Conservation (phyloP, 352 stramenopile genomes). For the Phytophthora cryptogea region DNA sequence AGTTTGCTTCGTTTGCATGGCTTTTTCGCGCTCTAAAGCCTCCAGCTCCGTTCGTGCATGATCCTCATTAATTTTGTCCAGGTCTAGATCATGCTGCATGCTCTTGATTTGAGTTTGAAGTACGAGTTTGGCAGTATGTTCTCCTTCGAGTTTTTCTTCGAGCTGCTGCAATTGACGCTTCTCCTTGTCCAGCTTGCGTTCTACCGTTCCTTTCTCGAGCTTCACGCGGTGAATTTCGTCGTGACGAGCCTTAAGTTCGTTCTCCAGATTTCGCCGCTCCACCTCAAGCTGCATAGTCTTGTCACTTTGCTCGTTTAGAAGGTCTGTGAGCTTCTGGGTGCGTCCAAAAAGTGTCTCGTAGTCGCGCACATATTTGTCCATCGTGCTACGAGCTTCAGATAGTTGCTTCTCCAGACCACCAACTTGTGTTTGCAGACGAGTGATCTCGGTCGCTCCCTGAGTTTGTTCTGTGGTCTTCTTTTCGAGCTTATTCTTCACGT, state of each 20-base stretch:
- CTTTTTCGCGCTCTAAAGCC: slow-evolving; percentile 87
- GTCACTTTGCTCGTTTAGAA: slow-evolving; percentile 93
- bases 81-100: slow-evolving; percentile 78
- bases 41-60: slow-evolving; percentile 78
- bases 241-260: slow-evolving; percentile 83
- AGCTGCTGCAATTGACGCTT: slow-evolving; percentile 88
- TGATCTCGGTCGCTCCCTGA: slow-evolving; percentile 52
- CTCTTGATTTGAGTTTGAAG: slow-evolving; percentile 86
- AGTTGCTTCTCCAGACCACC: slow-evolving; percentile 89
- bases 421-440: slow-evolving; percentile 71
- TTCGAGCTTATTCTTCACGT: slow-evolving; percentile 89
- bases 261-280: slow-evolving; percentile 78
- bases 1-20: slow-evolving; percentile 82
- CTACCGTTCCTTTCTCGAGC: slow-evolving; percentile 90
- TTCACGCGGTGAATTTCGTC: slow-evolving; percentile 86
- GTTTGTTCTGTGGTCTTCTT: slow-evolving; percentile 74
- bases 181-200: slow-evolving; percentile 90
- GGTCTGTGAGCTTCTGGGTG: slow-evolving; percentile 92
- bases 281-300: slow-evolving; percentile 86
- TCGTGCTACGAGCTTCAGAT: slow-evolving; percentile 74
- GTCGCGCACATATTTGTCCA: slow-evolving; percentile 94
- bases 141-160: slow-evolving; percentile 91
- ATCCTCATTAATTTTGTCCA: slow-evolving; percentile 81
- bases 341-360: slow-evolving; percentile 92
- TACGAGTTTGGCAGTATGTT: slow-evolving; percentile 85